phyloP scores from a whole-genome alignment of 2,329 filamentous ascomycete genomes.

The Neonectria faginata region DNA sequence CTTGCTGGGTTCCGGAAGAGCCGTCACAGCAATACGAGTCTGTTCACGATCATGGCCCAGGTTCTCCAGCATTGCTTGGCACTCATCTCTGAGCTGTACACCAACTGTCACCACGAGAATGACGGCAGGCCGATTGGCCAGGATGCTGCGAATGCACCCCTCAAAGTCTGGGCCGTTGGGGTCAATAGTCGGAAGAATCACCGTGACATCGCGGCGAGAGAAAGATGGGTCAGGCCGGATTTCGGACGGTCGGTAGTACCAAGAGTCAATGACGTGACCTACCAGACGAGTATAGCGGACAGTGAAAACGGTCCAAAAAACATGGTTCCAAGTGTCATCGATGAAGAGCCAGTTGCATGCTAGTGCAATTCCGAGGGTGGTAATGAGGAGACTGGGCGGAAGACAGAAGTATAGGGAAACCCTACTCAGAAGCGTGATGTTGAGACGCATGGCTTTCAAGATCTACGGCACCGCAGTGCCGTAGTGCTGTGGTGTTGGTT shows the following conservation, averaged over 20 bases:
- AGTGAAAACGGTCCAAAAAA: constrained; percentile 48
- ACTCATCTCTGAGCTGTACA: constrained; percentile 36
- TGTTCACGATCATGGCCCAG: constrained; percentile 15
- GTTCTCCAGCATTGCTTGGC: constrained; percentile 28
- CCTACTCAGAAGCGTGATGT: background rate
- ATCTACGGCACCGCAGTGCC: background rate
- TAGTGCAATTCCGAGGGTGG: background rate
- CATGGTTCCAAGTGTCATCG: constrained; percentile 29
- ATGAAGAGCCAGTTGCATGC: constrained; percentile 30
- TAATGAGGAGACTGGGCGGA: constrained; percentile 16
- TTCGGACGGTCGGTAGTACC: constrained; percentile 53
- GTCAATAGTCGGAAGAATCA: constrained; percentile 65
- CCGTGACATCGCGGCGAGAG: constrained; percentile 56
- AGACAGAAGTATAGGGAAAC: constrained; percentile 10
- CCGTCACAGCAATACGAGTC: constrained; percentile 48
- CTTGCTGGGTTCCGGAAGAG: constrained; percentile 57
- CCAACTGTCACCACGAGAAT: constrained; percentile 62
- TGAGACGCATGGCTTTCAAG: background rate
- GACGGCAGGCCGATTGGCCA: constrained; percentile 52
- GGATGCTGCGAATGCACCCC: constrained; percentile 55
- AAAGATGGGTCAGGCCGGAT: constrained; percentile 46
- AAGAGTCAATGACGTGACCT: constrained; percentile 56
- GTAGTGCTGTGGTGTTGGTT: background rate
- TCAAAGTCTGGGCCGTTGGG: constrained; percentile 55
- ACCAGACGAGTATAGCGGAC: constrained; percentile 59